Conservation (phyloP, 805 yeast species). For the Schwanniomyces occidentalis region DNA sequence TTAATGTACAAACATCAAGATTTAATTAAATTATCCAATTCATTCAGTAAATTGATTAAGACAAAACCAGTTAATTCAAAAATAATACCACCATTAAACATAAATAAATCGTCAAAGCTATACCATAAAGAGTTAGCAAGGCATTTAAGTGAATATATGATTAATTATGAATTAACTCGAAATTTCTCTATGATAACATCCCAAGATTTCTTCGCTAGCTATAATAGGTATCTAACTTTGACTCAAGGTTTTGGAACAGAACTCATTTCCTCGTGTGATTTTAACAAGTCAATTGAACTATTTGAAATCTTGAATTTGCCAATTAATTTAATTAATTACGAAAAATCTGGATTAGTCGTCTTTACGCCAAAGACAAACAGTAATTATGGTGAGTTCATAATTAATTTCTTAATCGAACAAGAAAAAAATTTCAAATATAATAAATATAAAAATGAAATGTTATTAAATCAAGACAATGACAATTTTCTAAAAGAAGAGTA, state of each 20-base stretch:
- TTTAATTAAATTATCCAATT: conserved; percentile 55
- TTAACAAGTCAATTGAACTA: conserved; percentile 57
- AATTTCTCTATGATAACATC: conserved; percentile 39
- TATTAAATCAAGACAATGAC: conserved; percentile 16
- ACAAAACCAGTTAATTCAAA: conserved; percentile 8
- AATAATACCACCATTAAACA: conserved; percentile 33
- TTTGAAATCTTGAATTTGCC: conserved; percentile 64
- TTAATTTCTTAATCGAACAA: conserved; percentile 21
- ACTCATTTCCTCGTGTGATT: conserved; percentile 67
- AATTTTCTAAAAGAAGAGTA: conserved; percentile 16
- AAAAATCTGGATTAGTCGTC: conserved; percentile 34
- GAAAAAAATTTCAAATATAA: conserved; percentile 24
- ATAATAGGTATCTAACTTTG: conserved; percentile 35
- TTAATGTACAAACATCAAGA: conserved; percentile 79
- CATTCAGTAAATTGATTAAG: conserved; percentile 30
- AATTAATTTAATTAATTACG: conserved; percentile 37
- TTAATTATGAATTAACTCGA: conserved; percentile 27
- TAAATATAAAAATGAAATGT: conserved; percentile 23
- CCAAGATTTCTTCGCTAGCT: conserved; percentile 43
- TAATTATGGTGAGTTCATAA: conserved; percentile 30
- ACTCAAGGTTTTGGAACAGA: conserved; percentile 54
- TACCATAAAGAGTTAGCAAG: conserved; percentile 71
- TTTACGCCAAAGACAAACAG: conserved; percentile 24
- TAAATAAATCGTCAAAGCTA: conserved; percentile 33
- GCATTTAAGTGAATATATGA: conserved; percentile 72